Evolutionary conservation across 1,284 basidiomycete species (phyloP).

Genomic region (Rhodotorula sp.): DNA sequence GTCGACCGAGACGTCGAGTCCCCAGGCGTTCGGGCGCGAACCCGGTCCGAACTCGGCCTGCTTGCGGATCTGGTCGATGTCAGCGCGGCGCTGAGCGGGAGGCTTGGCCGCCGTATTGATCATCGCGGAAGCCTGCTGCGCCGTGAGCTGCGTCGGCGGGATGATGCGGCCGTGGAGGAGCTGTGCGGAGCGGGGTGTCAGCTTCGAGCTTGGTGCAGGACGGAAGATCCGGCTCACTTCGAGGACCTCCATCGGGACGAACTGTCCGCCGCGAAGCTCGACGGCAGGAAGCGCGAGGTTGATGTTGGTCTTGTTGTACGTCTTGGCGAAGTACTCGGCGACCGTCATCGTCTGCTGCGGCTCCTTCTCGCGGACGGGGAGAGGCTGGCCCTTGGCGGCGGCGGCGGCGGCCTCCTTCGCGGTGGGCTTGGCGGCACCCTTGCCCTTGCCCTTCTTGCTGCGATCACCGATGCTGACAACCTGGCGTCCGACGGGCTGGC

Average conservation of each 20-base stretch:
- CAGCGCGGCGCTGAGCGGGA: constrained; percentile 46
- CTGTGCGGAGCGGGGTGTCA: background rate
- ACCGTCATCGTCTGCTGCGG: constrained; percentile 41
- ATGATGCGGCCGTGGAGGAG: constrained; percentile 37
- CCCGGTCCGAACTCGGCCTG: constrained; percentile 40
- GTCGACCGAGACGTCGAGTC: constrained; percentile 47
- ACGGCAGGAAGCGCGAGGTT: constrained; percentile 49
- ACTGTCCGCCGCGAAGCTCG: constrained; percentile 23
- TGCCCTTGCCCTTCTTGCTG: constrained; percentile 8
- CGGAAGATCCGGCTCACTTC: constrained; percentile 19
- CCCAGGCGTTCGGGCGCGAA: constrained; percentile 50
- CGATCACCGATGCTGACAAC: constrained; percentile 10
- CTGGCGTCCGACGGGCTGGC: constrained; percentile 21
- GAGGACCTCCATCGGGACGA: constrained; percentile 32
- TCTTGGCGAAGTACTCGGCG: constrained; percentile 49
- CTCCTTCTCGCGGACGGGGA: constrained; percentile 1
- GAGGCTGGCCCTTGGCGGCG: constrained; percentile 15
- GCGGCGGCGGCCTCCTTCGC: constrained; percentile 16
- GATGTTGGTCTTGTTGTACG: constrained; percentile 47
- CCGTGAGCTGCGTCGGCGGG: constrained; percentile 41
- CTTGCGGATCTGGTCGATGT: constrained; percentile 41
- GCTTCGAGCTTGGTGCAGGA: too few relatives aligned
- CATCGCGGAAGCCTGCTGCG: constrained; percentile 43
- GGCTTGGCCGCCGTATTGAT: constrained; percentile 51
- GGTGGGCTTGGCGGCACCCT: constrained; percentile 6